Conservation (phyloP, 441 rosid genomes). For the Dalechampia spathulata region DNA sequence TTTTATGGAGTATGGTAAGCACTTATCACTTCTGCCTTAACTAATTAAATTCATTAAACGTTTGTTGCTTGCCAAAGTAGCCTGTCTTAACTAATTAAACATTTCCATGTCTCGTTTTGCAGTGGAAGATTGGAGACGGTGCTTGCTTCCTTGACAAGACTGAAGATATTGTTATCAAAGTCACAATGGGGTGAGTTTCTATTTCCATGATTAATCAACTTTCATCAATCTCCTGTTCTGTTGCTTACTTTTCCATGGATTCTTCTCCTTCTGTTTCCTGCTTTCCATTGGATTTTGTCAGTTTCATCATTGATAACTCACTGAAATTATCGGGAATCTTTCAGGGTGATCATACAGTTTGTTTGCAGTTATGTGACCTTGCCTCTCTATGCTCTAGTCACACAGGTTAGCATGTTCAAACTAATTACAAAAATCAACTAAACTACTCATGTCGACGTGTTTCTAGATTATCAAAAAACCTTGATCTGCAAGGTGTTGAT, state of each 20-base stretch:
- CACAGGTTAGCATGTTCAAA: slow-evolving; percentile 88
- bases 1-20: slow-evolving; percentile 65
- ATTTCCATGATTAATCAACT: too few relatives aligned
- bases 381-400: slow-evolving; percentile 89
- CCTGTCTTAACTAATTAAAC: background rate
- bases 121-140: slow-evolving; percentile 43
- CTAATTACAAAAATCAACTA: too few relatives aligned
- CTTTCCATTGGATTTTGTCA: too few relatives aligned
- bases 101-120: slow-evolving; percentile 15
- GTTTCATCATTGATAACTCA: background rate
- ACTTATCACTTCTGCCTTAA: too few relatives aligned
- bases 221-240: too few relatives aligned
- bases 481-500: too few relatives aligned
- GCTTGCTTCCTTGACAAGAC: slow-evolving; percentile 55
- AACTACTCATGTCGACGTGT: too few relatives aligned
- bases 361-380: slow-evolving; percentile 90
- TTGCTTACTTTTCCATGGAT: too few relatives aligned
- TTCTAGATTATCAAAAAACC: too few relatives aligned
- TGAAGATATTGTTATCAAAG: slow-evolving; percentile 56
- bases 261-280: too few relatives aligned
- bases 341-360: slow-evolving; percentile 73
- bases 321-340: slow-evolving; percentile 6
- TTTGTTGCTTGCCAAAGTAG: background rate
- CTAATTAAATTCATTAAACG: too few relatives aligned
- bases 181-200: slow-evolving; percentile 72